Percentiles rank a stretch among this genome's conserved stretches.
Conservation (phyloP, 306 rosid genomes). For the Begonia peltatifolia region DNA sequence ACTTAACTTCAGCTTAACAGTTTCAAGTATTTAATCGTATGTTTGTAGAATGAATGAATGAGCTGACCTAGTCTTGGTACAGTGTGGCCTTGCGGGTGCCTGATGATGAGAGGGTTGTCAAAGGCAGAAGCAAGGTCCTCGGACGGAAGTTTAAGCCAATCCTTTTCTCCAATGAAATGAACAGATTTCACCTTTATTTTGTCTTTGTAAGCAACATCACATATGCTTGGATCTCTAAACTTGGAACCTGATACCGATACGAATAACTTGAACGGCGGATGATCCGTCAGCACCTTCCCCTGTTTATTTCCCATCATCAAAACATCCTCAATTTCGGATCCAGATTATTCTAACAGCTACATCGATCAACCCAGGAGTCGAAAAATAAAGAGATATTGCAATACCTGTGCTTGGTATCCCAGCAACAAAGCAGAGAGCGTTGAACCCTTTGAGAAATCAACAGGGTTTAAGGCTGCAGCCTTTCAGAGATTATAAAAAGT, state of each 20-base stretch:
- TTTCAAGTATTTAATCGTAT: no score
- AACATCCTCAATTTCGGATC: background rate
- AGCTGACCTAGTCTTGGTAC: slow-evolving; percentile 65
- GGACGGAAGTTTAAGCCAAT: slow-evolving; percentile 66
- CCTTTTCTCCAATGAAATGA: slow-evolving; percentile 76
- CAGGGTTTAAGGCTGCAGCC: background rate
- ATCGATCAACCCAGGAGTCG: no score
- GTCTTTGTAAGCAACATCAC: slow-evolving; percentile 67
- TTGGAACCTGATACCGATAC: slow-evolving; percentile 67
- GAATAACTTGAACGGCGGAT: slow-evolving; percentile 52
- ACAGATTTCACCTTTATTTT: slow-evolving; percentile 51
- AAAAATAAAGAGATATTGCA: no score
- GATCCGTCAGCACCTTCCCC: slow-evolving; percentile 77
- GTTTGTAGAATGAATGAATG: background rate
- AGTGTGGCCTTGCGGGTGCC: slow-evolving; percentile 85
- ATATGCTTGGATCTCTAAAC: slow-evolving; percentile 67
- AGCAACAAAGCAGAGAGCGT: slow-evolving; percentile 4
- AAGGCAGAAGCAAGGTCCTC: slow-evolving; percentile 65
- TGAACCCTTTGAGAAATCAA: background rate
- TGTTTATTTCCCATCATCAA: slow-evolving; percentile 18
- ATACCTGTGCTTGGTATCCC: slow-evolving; percentile 5
- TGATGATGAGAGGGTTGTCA: slow-evolving; percentile 46
- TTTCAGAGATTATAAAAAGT: background rate
- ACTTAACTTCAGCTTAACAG: background rate
- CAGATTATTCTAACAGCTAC: no score